Evolutionary conservation across 2,329 filamentous ascomycete species (phyloP).

Genomic region (Aspergillus terreus): DNA sequence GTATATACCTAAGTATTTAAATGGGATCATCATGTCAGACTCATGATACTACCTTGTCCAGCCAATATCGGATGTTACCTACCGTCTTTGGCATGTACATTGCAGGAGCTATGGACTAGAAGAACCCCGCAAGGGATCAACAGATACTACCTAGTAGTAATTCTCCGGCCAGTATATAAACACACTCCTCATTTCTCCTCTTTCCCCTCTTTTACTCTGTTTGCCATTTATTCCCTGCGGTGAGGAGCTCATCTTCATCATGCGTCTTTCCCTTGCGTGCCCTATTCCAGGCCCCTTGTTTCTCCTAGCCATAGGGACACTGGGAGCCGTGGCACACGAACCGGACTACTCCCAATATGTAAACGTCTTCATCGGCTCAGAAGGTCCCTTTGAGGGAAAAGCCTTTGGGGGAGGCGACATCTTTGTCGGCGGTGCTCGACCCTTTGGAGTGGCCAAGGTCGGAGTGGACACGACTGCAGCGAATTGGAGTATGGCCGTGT

Average conservation of each 20-base stretch:
- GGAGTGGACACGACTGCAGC: constrained; percentile 38
- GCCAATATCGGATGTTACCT: too few relatives aligned
- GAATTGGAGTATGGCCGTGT: constrained; percentile 32
- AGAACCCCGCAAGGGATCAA: neutral
- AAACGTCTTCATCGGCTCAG: constrained; percentile 47
- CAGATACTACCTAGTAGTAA: too few relatives aligned
- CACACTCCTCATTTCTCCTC: neutral
- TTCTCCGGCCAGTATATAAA: neutral
- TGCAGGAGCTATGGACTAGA: too few relatives aligned
- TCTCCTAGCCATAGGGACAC: neutral
- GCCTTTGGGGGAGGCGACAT: constrained; percentile 41
- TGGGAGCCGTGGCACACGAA: neutral
- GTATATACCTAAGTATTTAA: too few relatives aligned
- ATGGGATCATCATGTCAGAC: too few relatives aligned
- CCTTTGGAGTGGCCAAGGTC: constrained; percentile 44
- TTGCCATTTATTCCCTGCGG: too few relatives aligned
- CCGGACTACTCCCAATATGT: constrained; percentile 37
- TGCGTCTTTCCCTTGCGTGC: neutral
- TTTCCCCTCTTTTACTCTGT: neutral
- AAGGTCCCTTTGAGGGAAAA: constrained; percentile 41
- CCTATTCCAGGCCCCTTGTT: neutral
- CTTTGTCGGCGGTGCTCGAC: constrained; percentile 42
- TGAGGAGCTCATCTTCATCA: neutral
- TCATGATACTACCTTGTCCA: too few relatives aligned
- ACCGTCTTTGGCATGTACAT: too few relatives aligned